Conservation (phyloP, 1,284 basidiomycete species). For the Peniophora sp. region DNA sequence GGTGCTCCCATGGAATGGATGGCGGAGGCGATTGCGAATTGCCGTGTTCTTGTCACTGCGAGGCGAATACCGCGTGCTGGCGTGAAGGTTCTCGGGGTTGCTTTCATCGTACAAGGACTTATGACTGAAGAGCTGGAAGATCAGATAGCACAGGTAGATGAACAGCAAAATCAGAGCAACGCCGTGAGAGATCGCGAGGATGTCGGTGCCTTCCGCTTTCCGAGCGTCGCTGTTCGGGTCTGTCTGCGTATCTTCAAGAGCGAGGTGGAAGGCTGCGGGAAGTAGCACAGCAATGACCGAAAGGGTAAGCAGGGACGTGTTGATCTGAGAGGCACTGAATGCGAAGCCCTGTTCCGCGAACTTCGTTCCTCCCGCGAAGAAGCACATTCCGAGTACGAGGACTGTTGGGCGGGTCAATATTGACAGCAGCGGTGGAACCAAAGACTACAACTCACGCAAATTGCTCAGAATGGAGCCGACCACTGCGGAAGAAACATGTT, state of each 20-base stretch:
- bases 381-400: constrained; percentile 46
- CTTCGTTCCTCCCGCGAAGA: constrained; percentile 57
- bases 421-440: background rate
- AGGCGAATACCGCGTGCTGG: background rate
- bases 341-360: constrained; percentile 73
- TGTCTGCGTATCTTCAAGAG: constrained; percentile 3
- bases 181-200: constrained; percentile 73
- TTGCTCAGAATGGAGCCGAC: constrained; percentile 81
- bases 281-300: constrained; percentile 77
- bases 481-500: constrained; percentile 33
- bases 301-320: constrained; percentile 73
- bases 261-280: constrained; percentile 55
- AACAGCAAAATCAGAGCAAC: constrained; percentile 76
- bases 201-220: constrained; percentile 32
- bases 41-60: constrained; percentile 2
- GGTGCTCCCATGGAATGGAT: constrained; percentile 17
- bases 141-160: constrained; percentile 66
- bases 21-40: background rate
- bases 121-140: constrained; percentile 87
- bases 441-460: constrained; percentile 37
- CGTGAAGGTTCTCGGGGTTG: constrained; percentile 18
- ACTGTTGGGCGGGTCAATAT: constrained; percentile 28
- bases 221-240: constrained; percentile 13
- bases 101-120: constrained; percentile 59
- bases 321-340: constrained; percentile 68